Percentiles rank a stretch among this genome's conserved stretches.
phyloP scores from a whole-genome alignment of 2,329 filamentous ascomycete genomes.

The Aspergillus sp. region DNA sequence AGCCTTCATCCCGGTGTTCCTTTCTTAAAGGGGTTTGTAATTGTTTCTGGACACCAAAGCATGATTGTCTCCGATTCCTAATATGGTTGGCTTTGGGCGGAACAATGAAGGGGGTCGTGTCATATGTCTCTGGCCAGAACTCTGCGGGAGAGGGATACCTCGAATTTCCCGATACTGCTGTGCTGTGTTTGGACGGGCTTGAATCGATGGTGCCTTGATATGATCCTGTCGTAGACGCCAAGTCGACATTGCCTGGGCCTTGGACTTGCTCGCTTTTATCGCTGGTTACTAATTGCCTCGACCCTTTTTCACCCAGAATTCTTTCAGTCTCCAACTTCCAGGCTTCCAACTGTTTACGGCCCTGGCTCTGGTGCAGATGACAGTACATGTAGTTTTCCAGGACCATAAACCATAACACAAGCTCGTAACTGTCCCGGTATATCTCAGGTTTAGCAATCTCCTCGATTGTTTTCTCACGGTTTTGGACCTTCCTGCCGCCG shows the following conservation, averaged over 20 bases:
- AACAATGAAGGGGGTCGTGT: not conserved
- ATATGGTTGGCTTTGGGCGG: not conserved
- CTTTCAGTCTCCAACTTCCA: not conserved
- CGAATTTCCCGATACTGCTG: not conserved
- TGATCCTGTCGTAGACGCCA: not conserved
- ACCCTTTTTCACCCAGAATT: not conserved
- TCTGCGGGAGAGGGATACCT: not conserved
- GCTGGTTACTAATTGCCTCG: too few relatives aligned
- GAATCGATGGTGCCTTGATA: not conserved
- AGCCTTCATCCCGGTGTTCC: not conserved
- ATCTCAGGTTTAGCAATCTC: slow-evolving; percentile 1
- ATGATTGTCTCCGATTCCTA: too few relatives aligned
- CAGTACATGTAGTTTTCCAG: not conserved
- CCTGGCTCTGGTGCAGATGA: not conserved
- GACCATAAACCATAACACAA: not conserved
- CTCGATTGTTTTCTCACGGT: not conserved
- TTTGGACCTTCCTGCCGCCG: slow-evolving; percentile 1
- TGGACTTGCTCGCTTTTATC: not conserved
- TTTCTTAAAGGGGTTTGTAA: not conserved
- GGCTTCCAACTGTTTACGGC: not conserved
- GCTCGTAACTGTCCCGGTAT: not conserved
- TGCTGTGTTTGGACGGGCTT: too few relatives aligned
- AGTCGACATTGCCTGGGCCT: not conserved
- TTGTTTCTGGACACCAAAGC: not conserved
- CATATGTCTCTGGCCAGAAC: not conserved